A percentile compares a stretch with the other conserved stretches of the same genome.
Conservation (phyloP, 2,329 filamentous ascomycete genomes). For the Pseudogymnoascus sp. region DNA sequence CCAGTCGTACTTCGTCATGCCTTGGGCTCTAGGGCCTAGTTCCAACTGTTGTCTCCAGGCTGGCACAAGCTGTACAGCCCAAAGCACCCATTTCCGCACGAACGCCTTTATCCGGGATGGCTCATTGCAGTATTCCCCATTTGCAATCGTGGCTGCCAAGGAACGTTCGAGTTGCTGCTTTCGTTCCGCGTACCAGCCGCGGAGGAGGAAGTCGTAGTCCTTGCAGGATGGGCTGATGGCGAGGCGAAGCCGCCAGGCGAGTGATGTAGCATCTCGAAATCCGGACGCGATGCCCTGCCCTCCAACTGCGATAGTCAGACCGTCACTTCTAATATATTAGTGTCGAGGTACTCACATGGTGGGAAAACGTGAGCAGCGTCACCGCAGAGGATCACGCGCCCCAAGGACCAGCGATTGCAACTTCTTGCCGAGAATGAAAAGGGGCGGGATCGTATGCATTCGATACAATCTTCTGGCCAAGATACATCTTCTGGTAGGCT, state of each 20-base stretch:
- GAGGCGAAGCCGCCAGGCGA: slow-evolving; percentile 35
- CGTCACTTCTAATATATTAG: neutral
- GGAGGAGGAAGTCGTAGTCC: slow-evolving; percentile 25
- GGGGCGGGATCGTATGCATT: slow-evolving; percentile 40
- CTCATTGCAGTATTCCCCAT: slow-evolving; percentile 32
- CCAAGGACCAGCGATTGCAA: slow-evolving; percentile 42
- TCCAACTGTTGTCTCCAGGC: slow-evolving; percentile 27
- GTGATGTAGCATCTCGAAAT: slow-evolving; percentile 34
- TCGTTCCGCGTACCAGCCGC: slow-evolving; percentile 33
- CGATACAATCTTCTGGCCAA: slow-evolving; percentile 42
- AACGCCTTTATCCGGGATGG: slow-evolving; percentile 28
- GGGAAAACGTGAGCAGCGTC: slow-evolving; percentile 49
- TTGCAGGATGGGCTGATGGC: slow-evolving; percentile 23
- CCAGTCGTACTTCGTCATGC: slow-evolving; percentile 30
- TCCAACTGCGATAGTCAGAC: slow-evolving; percentile 27
- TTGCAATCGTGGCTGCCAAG: slow-evolving; percentile 31
- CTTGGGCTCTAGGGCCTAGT: slow-evolving; percentile 29
- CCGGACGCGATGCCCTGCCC: slow-evolving; percentile 39
- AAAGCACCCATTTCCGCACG: slow-evolving; percentile 31
- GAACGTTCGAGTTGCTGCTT: slow-evolving; percentile 36
- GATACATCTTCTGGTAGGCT: slow-evolving; percentile 28
- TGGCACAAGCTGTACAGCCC: slow-evolving; percentile 31
- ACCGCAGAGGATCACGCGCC: slow-evolving; percentile 40
- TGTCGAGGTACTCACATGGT: slow-evolving; percentile 33
- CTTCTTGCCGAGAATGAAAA: slow-evolving; percentile 41